Base-by-base conservation (phyloP, 768 basidiomycete species). In the Lyophyllum shimeji region DNA sequence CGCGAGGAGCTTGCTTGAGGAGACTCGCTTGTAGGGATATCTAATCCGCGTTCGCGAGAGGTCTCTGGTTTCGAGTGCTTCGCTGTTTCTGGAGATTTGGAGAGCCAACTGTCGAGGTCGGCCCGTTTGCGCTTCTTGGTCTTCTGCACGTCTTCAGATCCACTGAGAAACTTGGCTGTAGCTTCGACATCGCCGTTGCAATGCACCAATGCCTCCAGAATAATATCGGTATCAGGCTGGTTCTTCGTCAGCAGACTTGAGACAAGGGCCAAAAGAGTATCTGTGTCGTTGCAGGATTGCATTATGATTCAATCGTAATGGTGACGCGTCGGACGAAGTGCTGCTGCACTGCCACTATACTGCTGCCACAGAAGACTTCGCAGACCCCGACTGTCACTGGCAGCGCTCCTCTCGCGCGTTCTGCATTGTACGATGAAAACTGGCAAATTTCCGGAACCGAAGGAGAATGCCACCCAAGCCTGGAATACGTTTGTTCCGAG, bases 201-300 rank as follows among this genome's bases (percentile, higher is more conserved):
- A 50, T 76, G 66, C 13, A 85, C 71, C 8, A 92, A 76, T 1
- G 85, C 77, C 43, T 89, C 81, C 4, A 92, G 72, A 0, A 90
- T 76, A 7, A 66, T 61, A 20, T 71, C 69, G 42, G 77, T 74
- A 29, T 73, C 67, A 3, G 74, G 68, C 51, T 67, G 50, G 52
- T 47, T 63, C 54, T 39, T 59, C 46, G 56, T 68, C 15, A 90
- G 67, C 13, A 89, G 71, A 65, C 87, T 90, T 15, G 75, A 71
- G n/a, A 90, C 81, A 54, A 89, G 71, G 9, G 82, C 87, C 42
- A 92, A 73, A 31, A 90, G 75, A 7, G 75, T 82, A 27, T 92
- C 90, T 0, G 87, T 92, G 69, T 89, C 87, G 52, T 50, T 34
- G 20, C 37, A 53, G 18, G 55, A 46, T 17, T 60, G 54, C 59